Base-by-base conservation (phyloP, 139 green algal genomes). In the Nannochloris sp. region DNA sequence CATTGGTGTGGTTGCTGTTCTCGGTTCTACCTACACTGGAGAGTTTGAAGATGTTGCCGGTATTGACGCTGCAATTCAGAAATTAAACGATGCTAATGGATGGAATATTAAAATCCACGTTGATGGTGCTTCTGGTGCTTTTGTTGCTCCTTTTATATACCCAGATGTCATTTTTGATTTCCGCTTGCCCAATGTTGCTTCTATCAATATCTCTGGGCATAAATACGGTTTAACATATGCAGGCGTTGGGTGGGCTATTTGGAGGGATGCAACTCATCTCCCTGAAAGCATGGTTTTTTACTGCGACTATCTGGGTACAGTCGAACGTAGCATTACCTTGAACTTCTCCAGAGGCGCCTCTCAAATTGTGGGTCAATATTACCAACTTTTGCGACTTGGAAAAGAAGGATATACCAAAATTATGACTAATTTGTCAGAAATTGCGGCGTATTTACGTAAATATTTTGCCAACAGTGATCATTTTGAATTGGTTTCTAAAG, bases 131-230 rank as follows among this genome's bases (percentile, higher is more conserved):
- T 77, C 47, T 6, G 85, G 85, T 24, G 85, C 61, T 12, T 84
- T 92, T 45, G 66, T 90, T 34, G 85, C 84, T 4, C 85, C 85
- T 32, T 92, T 92, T 53, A 14, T 84, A 14, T 80, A 77, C 57
- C 81, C 85, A 4, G 78, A 87, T 59, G 39, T 89, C 3, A 66
- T 68, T 8, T 92, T 80, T 76, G 83, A 90, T 75, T 92, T 90
- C 75, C 57, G 74, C 35, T 68, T 87, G 24, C 30, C 61, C 2
- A 85, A 84, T 32, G 83, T 91, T 6, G 51, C 70, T 5, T 88
- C 79, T 54, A 90, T 92, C 67, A 90, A 89, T 61, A 67, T 67
- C 31, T 82, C 68, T 13, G 85, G 85, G 29, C 83, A 61, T 62
- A 85, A 72, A 72, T 87, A 85, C 32, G 83, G 81, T 4, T 58